Percentiles rank a stretch among this genome's conserved stretches.
phyloP scores from a whole-genome alignment of 441 rosid species.

The Daphne laureola region DNA sequence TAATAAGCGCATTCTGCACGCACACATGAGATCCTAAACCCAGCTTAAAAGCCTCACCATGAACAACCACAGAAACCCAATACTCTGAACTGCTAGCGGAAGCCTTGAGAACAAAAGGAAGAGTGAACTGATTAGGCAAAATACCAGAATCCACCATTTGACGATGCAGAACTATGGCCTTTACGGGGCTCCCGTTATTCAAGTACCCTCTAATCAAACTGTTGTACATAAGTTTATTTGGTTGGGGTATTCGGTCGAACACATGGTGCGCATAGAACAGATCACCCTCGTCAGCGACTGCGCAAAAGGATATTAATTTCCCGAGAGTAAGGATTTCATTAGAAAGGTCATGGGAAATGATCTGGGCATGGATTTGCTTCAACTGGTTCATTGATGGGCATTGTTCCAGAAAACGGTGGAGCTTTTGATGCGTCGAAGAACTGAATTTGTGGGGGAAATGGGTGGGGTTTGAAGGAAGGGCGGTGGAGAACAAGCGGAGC shows the following conservation, averaged over 20 bases:
- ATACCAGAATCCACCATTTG: conserved; percentile 20
- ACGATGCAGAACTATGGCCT: conserved; percentile 22
- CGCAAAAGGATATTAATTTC: conserved; percentile 24
- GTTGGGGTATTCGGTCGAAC: conserved; percentile 16
- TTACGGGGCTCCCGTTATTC: conserved; percentile 12
- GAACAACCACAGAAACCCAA: conserved; percentile 21
- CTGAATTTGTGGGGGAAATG: conserved; percentile 8
- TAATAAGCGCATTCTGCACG: conserved; percentile 20
- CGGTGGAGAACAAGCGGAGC: background rate
- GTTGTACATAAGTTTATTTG: conserved; percentile 26
- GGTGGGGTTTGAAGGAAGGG: background rate
- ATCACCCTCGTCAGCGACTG: conserved; percentile 7
- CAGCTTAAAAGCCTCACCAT: conserved; percentile 16
- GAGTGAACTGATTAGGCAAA: conserved; percentile 34
- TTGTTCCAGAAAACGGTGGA: conserved; percentile 11
- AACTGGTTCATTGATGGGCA: conserved; percentile 22
- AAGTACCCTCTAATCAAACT: conserved; percentile 3
- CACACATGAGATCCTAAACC: conserved; percentile 24
- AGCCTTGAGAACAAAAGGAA: conserved; percentile 40
- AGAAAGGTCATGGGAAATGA: conserved; percentile 17
- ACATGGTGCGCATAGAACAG: conserved; percentile 13
- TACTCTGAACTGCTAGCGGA: conserved; percentile 15
- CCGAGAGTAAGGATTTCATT: conserved; percentile 18
- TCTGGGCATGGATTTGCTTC: conserved; percentile 24
- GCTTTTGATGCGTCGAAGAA: conserved; percentile 11